Base-by-base conservation (phyloP, 2,329 filamentous ascomycete species). In the Dothistroma septosporum region DNA sequence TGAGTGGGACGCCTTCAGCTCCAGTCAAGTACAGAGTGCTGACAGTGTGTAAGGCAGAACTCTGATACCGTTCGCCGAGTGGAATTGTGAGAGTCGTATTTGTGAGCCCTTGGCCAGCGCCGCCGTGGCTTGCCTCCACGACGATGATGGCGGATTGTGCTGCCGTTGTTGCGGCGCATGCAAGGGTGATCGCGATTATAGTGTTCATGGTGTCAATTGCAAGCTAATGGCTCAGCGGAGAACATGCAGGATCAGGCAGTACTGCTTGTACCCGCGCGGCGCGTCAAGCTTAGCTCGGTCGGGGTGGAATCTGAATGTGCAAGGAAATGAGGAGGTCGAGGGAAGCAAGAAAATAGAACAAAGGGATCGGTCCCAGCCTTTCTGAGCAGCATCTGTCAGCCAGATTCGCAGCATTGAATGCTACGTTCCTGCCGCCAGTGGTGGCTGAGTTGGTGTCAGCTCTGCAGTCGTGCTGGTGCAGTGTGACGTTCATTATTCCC, bases 31-130 rank as follows among this genome's bases (percentile, higher is more conserved):
- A 70, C 31, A 71, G 64, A 11, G 63, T 61, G 19, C 68, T 69
- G 22, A 70, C 68, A 32, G 60, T 57, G 35, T 69, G 59, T 11
- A 71, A 63, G 4, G 65, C 65, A 5, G 58, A n/a, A 52, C 65
- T 63, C 28, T 63, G 67, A 63, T 67, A 70, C 37, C 60, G 53
- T 2, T 57, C 60, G 54, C 63, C 60, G n/a, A 71, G 52, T 0
- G 69, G 68, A 3, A 70, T 60, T 22, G 58, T 55, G 57, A 71
- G 61, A 21, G 69, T 69, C 5, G 62, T 66, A 60, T 71, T 71
- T 33, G 65, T 67, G 22, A 69, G 59, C 53, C 57, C 64, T 19
- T 52, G 60, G 48, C 68, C 68, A 28, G 68, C 68, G 37, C 68
- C 68, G 53, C 66, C 64, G 52, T 69, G 65, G 9, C 55, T 63